Percentiles rank a stretch among this genome's conserved stretches.
phyloP scores from a whole-genome alignment of 306 rosid genomes.

The Quercus mongolica region DNA sequence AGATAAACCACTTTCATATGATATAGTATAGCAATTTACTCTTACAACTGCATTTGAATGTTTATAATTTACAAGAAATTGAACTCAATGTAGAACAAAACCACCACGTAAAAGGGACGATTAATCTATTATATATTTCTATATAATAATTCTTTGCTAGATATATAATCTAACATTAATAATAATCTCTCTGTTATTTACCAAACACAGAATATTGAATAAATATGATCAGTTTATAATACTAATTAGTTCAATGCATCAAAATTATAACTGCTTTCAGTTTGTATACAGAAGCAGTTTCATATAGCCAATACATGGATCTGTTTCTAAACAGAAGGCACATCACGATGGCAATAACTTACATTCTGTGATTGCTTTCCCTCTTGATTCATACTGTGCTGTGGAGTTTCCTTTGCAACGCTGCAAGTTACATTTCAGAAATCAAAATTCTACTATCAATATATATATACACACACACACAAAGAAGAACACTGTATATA shows the following conservation, averaged over 20 bases:
- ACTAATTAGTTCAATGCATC: background rate
- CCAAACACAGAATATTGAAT: background rate
- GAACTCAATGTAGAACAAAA: background rate
- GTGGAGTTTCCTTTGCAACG: conserved; percentile 58
- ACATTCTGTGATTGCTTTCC: conserved; percentile 62
- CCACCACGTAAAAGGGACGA: background rate
- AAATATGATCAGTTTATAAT: background rate
- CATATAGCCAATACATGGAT: background rate
- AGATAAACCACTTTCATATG: background rate
- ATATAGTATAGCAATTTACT: background rate
- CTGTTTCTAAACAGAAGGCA: background rate
- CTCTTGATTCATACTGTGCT: conserved; percentile 32
- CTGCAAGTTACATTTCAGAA: conserved; percentile 35
- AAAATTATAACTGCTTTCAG: background rate
- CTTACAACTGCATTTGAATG: background rate
- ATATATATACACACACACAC: background rate
- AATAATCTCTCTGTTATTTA: background rate
- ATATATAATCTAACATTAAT: background rate
- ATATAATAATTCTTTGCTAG: background rate
- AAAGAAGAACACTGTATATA: background rate
- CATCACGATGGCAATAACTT: conserved; percentile 25
- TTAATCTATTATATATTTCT: background rate
- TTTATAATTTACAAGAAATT: background rate
- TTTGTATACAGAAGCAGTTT: background rate
- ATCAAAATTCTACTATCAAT: conserved; percentile 12